Conservation (phyloP, 106 monocot genomes). For the Dendrobium catenatum region DNA sequence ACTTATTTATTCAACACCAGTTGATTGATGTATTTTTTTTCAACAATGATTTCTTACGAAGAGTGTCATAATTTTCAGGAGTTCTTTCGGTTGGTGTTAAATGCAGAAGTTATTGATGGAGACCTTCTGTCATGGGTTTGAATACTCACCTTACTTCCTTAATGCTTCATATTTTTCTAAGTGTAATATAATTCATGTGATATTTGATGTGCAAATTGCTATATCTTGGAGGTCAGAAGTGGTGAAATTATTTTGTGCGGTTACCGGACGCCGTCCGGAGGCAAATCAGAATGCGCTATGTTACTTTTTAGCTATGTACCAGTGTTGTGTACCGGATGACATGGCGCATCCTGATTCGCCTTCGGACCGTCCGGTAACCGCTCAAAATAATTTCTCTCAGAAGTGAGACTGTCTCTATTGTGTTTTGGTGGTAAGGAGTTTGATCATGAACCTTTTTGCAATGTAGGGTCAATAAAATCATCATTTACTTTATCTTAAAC, state of each 20-base stretch:
- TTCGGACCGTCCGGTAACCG: no score
- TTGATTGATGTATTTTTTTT: neutral
- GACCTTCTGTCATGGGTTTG: conserved; percentile 79
- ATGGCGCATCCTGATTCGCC: no score
- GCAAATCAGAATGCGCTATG: no score
- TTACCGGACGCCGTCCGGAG: no score
- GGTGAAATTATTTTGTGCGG: neutral
- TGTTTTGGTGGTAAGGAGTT: neutral
- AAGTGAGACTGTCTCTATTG: neutral
- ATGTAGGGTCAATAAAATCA: neutral
- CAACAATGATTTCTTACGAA: neutral
- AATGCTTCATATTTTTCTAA: neutral
- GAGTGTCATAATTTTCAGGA: conserved; percentile 39
- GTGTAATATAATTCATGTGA: neutral
- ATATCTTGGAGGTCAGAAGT: neutral
- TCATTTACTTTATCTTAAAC: neutral
- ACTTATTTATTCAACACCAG: no score
- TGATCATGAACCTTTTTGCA: neutral
- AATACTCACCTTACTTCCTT: neutral
- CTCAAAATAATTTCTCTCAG: no score
- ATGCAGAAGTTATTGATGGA: conserved; percentile 60
- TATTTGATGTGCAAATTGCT: neutral
- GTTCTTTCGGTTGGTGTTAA: conserved; percentile 59
- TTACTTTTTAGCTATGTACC: no score
- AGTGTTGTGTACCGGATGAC: no score